phyloP scores from a whole-genome alignment of 2,329 filamentous ascomycete species.

The Plenodomus lindquistii region DNA sequence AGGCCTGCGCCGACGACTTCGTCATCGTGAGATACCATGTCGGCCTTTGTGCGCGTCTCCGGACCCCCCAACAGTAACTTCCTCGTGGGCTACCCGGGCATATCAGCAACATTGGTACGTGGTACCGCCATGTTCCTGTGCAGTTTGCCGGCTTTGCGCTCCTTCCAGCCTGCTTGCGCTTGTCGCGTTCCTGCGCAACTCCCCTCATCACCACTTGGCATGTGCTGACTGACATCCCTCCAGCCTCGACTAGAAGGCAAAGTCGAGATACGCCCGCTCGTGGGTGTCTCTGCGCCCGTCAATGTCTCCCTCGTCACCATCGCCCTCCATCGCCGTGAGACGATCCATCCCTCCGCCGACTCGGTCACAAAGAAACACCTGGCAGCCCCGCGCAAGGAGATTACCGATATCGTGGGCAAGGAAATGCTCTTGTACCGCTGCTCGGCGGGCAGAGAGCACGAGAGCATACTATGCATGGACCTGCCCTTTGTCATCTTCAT shows the following conservation, averaged over 20 bases:
- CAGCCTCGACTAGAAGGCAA: slow-evolving; percentile 97
- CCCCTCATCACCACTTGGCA: slow-evolving; percentile 7
- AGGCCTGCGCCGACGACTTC: slow-evolving; percentile 42
- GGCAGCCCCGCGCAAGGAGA: slow-evolving; percentile 86
- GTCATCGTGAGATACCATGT: slow-evolving; percentile 45
- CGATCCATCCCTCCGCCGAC: slow-evolving; percentile 94
- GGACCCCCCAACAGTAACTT: slow-evolving; percentile 97
- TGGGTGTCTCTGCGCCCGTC: slow-evolving; percentile 86
- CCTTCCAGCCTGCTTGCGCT: slow-evolving; percentile 2
- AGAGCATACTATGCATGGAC: slow-evolving; percentile 93
- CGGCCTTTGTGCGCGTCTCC: slow-evolving; percentile 91
- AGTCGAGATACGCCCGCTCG: slow-evolving; percentile 88
- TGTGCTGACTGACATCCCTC: slow-evolving; percentile 34
- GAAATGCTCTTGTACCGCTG: slow-evolving; percentile 92
- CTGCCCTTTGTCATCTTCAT: slow-evolving; percentile 97
- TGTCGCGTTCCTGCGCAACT: slow-evolving; percentile 4
- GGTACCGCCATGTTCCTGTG: background rate
- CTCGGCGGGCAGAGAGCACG: slow-evolving; percentile 78
- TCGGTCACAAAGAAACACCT: slow-evolving; percentile 91
- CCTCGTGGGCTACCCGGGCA: slow-evolving; percentile 94
- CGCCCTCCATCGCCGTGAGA: slow-evolving; percentile 89
- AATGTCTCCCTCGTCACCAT: slow-evolving; percentile 92
- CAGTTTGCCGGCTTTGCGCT: slow-evolving; percentile 4
- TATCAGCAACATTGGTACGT: slow-evolving; percentile 93
- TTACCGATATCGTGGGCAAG: slow-evolving; percentile 90